These are phyloP conservation scores for Pseudonitzschia pungens DNA, from an alignment of 108 stramenopile genomes.

Conservation along the genomic window DNA sequence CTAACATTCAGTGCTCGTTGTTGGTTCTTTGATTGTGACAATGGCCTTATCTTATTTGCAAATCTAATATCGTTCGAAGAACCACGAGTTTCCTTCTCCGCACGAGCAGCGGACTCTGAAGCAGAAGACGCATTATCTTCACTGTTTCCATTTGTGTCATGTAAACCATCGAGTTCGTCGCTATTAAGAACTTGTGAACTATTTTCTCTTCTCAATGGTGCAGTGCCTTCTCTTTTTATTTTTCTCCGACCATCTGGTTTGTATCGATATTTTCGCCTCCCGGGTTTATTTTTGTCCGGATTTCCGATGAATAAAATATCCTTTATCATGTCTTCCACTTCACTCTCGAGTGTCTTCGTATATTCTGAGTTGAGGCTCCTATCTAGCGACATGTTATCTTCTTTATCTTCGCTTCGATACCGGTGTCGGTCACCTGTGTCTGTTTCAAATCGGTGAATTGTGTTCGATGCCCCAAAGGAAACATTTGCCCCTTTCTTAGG, in stretches of 20 bases:
- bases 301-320: constrained; percentile 61
- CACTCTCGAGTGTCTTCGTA: constrained; percentile 52
- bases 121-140: background rate
- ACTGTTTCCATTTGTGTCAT: background rate
- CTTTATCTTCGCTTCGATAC: constrained; percentile 5
- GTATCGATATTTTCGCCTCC: constrained; percentile 34
- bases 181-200: background rate
- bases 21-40: constrained; percentile 3
- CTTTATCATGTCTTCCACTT: constrained; percentile 60
- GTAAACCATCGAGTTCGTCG: background rate
- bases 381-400: constrained; percentile 12
- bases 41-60: background rate
- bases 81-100: background rate
- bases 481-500: constrained; percentile 12
- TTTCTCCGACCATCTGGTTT: constrained; percentile 21
- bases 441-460: constrained; percentile 39
- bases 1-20: background rate
- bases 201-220: background rate
- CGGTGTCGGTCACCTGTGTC: constrained; percentile 3
- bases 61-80: background rate
- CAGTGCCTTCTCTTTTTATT: background rate
- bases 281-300: constrained; percentile 34
- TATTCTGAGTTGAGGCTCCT: constrained; percentile 39
- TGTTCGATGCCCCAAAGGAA: constrained; percentile 26
- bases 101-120: background rate